Base-by-base conservation (phyloP, 306 rosid genomes). In the Mucuna pruriens region DNA sequence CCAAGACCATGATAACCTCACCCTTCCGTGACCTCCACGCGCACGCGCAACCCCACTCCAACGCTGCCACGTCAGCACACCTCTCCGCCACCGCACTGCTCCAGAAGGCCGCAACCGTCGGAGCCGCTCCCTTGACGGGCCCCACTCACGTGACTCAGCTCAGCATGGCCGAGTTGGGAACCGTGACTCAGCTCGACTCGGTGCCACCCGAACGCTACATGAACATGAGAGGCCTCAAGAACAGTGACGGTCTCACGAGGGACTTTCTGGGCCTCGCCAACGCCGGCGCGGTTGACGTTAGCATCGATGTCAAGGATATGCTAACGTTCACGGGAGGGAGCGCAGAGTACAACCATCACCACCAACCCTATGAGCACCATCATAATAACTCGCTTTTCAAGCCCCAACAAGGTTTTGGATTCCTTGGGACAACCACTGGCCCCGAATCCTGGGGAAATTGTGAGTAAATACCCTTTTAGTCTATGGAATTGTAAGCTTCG, bases 31-130 rank as follows among this genome's bases (percentile, higher is more conserved):
- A 38, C 86, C 87, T 88, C 76, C 89, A 86, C 46, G 83, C 84
- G 73, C 71, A 84, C 81, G 7, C 17, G 6, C 52, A 46, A 49
- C 22, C 25, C 17, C 22, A 49, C 46, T 46, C 90, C 60, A 82
- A 55, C 31, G 4, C 85, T 2, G 70, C 90, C 90, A 86, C 84
- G 67, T 87, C 95, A 52, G 77, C 94, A 3, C 92, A 95, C 83
- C 89, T 93, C 29, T 95, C 99, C 7, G 94, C 99, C 80, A 93
- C 99, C 19, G 97, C 97, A 2, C 89, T 95, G 11, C 99, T 95
- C 69, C 97, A 92, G 68, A 93, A 90, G 86, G 99, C 97, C 23
- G 96, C 99, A 0, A 89, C 93, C 9, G 80, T 88, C 1, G 93
- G 97, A 1, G 75, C 87, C 25, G 77, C 90, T 7, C 58, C 92